Evolutionary conservation across 495 filamentous ascomycete genomes (phyloP).

Genomic region (Podospora pseudoanserina): DNA sequence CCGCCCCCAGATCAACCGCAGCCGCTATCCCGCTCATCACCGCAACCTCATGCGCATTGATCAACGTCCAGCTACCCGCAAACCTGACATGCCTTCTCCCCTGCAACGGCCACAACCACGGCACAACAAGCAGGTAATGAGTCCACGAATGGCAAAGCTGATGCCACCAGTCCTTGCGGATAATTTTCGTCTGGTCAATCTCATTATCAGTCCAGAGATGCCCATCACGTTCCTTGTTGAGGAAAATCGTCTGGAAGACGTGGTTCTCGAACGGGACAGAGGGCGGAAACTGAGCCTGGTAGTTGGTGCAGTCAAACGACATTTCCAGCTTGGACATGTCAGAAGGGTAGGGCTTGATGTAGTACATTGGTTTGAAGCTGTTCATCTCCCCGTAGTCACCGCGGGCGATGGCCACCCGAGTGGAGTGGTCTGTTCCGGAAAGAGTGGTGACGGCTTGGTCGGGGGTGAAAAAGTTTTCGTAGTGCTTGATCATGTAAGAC

Average conservation of each 20-base stretch:
- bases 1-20: constrained; percentile 70
- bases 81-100: constrained; percentile 64
- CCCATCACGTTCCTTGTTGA: constrained; percentile 62
- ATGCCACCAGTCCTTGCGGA: constrained; percentile 78
- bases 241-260: constrained; percentile 80
- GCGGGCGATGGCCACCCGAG: constrained; percentile 30
- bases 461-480: constrained; percentile 63
- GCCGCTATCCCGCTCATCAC: constrained; percentile 75
- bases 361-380: constrained; percentile 74
- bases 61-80: constrained; percentile 74
- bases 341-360: constrained; percentile 62
- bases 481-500: constrained; percentile 71
- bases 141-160: constrained; percentile 79
- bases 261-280: constrained; percentile 45
- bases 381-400: neutral
- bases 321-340: constrained; percentile 74
- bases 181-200: constrained; percentile 66
- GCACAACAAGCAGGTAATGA: constrained; percentile 73
- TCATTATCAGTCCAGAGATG: constrained; percentile 66
- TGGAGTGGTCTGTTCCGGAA: constrained; percentile 29
- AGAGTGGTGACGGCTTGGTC: constrained; percentile 30
- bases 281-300: constrained; percentile 75
- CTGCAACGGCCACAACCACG: constrained; percentile 79
- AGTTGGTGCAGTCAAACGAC: constrained; percentile 82
- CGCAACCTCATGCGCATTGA: constrained; percentile 83